A percentile compares a stretch with the other conserved stretches of the same genome.
Evolutionary conservation across 2,329 filamentous ascomycete species (phyloP).

Genomic region (Fusarium transvaalense): DNA sequence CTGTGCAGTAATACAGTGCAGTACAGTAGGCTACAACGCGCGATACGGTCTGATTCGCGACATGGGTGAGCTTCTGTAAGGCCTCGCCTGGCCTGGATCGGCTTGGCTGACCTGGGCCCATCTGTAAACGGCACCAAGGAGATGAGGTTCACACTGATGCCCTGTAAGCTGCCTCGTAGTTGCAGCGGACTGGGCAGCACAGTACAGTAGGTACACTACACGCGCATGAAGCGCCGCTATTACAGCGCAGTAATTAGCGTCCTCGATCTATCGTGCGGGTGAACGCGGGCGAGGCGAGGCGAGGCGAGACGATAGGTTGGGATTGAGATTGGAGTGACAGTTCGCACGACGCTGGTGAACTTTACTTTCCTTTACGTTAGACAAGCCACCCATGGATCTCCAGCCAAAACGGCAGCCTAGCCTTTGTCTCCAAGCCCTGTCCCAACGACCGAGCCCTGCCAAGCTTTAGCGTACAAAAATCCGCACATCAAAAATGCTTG

Average conservation of each 20-base stretch:
- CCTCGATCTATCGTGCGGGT: constrained; percentile 42
- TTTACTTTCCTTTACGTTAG: constrained; percentile 20
- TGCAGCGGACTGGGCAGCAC: neutral
- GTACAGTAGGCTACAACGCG: constrained; percentile 22
- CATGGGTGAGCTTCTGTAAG: constrained; percentile 35
- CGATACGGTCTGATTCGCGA: constrained; percentile 30
- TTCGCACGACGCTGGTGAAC: constrained; percentile 14
- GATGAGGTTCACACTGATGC: constrained; percentile 26
- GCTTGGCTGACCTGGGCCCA: constrained; percentile 36
- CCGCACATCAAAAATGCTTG: constrained; percentile 17
- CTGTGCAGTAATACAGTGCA: neutral
- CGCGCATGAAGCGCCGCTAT: constrained; percentile 41
- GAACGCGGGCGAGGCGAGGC: constrained; percentile 41
- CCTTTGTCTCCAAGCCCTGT: constrained; percentile 25
- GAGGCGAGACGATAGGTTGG: neutral
- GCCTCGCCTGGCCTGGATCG: constrained; percentile 44
- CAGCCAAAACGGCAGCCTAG: constrained; percentile 36
- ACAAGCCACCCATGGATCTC: constrained; percentile 21
- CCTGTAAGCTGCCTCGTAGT: neutral
- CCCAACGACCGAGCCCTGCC: constrained; percentile 21
- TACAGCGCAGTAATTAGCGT: constrained; percentile 26
- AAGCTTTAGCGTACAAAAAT: constrained; percentile 27
- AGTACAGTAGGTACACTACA: constrained; percentile 1
- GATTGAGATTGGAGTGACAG: constrained; percentile 17
- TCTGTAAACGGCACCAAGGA: constrained; percentile 28